Base-by-base conservation (phyloP, 2,329 filamentous ascomycete genomes). In the Diplodia intermedia region DNA sequence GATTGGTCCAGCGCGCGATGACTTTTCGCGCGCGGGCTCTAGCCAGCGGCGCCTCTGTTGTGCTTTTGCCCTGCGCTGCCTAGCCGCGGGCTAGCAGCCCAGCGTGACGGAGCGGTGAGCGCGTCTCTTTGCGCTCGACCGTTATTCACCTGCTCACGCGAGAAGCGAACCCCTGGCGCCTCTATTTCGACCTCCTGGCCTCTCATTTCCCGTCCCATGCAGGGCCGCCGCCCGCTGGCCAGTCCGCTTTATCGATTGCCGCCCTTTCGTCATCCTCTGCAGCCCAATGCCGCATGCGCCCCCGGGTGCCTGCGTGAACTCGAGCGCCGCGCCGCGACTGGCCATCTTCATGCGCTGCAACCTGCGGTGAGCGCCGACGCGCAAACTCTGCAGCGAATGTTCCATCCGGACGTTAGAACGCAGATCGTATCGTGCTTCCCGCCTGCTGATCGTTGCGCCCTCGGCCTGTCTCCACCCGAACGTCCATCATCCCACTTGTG, bases 361-460 rank as follows among this genome's bases (percentile, higher is more conserved):
- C 60, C 60, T 63, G 60, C 60, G 60, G 60, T 63, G 60, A 63
- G 60, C 56, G 56, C 38, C 9, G 33, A 8, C 38, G 40, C 56
- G 56, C 60, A 63, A 52, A 63, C 20, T 63, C 60, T 63, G 60
- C 60, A 63, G 60, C 33, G 60, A 63, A 63, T 63, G 60, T 63
- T 63, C 60, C 47, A 63, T 63, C 43, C 4, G 47, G 60, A 26
- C 60, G 60, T 65, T 55, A 65, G 52, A 65, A 65, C 62, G 49
- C 62, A 55, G 62, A 54, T 65, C 62, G 62, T 50, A 65, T 43
- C 62, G 62, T 29, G 49, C 62, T 47, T 65, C 52, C 62, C 62
- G 52, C 20, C 8, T 23, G 52, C 33, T 33, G 62, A 65, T 55
- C 49, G 14, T 33, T 65, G 49, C 62, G 47, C 14, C 18, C 60